Evolutionary conservation across 306 rosid genomes (phyloP), one percentile per base, ranked within the genome.

Genomic region (Casuarina glauca): DNA sequence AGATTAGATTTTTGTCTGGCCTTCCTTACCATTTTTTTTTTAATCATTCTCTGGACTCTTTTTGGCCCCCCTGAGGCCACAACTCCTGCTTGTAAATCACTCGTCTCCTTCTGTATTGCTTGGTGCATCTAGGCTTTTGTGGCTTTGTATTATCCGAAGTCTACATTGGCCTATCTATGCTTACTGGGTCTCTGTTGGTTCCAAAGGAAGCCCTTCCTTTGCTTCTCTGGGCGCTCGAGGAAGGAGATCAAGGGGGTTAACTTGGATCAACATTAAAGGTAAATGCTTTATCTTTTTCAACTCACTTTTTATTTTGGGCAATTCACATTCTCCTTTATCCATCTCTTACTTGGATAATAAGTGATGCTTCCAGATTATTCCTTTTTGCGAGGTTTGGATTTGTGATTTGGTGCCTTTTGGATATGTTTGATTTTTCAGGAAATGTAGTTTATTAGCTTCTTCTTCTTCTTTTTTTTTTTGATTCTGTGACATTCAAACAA

Each of bases 301-400:
- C 32, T 13, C 74, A 58, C 84, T 74, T 86, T 78, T 80, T 85
- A n/a, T 54, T 77, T 74, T 2, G 38, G 1, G 16, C 76, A 74
- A 32, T 81, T 82, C 76, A 64, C 82, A 64, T 84, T 84, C 78
- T 77, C 64, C 85, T 86, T 89, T 81, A 26, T 73, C 82, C 86
- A 83, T 91, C 83, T 84, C 86, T 94, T 92, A 63, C 97, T 89
- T 94, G 90, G 87, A 84, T 86, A 79, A 79, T 84, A 92, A 90
- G 98, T 84, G 98, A 92, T 92, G 85, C 97, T 88, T 86, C 82
- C 74, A 55, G 57, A 50, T 52, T 70, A 75, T 78, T 46, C 71
- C 80, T 77, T 84, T 70, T 81, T 74, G 70, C 74, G 77, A 53
- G 82, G 72, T 82, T 82, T 86, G 73, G 74, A 48, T 49, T 71